phyloP scores from a whole-genome alignment of 805 yeast species.

The Candida cerambycidarum region DNA sequence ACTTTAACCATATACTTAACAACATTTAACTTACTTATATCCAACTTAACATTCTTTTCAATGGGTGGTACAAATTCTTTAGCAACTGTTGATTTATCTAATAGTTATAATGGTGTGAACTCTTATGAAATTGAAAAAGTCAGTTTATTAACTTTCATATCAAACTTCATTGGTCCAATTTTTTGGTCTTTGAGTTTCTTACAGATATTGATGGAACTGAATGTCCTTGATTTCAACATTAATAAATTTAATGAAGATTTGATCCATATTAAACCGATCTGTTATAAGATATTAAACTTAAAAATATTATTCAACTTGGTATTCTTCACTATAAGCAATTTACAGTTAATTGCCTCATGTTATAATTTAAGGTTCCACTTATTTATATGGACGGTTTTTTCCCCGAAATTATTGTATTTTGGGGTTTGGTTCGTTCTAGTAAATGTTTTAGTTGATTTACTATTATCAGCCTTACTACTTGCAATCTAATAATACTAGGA shows the following conservation, averaged over 20 bases:
- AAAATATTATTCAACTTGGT: conserved; percentile 40
- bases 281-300: conserved; percentile 27
- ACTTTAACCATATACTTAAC: conserved; percentile 23
- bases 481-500: background rate
- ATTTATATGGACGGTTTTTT: conserved; percentile 96
- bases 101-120: conserved; percentile 86
- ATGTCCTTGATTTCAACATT: conserved; percentile 16
- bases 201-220: conserved; percentile 38
- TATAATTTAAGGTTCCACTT: conserved; percentile 74
- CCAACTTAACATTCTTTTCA: conserved; percentile 78
- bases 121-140: conserved; percentile 69
- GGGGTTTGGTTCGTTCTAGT: conserved; percentile 69
- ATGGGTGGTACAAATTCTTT: conserved; percentile 90
- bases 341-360: conserved; percentile 68
- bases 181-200: conserved; percentile 67
- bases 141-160: conserved; percentile 72
- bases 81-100: conserved; percentile 86
- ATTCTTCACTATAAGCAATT: conserved; percentile 61
- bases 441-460: conserved; percentile 34
- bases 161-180: conserved; percentile 86
- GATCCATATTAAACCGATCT: conserved; percentile 10
- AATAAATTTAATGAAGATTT: conserved; percentile 12
- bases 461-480: conserved; percentile 40
- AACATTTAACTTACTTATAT: conserved; percentile 51
- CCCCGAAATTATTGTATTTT: conserved; percentile 84